Conservation (phyloP, 2,329 filamentous ascomycete species). For the Ceratocystiopsis minuta region DNA sequence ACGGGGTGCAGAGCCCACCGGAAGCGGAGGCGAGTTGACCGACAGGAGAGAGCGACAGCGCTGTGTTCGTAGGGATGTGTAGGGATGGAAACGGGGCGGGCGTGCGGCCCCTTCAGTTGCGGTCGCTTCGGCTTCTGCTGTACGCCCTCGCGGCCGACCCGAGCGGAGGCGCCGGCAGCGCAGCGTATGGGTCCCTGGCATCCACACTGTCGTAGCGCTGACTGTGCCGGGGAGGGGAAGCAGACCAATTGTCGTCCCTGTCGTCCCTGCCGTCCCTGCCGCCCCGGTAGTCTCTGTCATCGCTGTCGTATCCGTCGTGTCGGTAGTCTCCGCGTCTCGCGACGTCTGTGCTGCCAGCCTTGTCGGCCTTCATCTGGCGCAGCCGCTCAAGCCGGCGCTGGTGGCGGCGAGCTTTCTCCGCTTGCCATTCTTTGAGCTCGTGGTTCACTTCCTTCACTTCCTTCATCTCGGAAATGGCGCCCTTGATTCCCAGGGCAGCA, state of each 20-base stretch:
- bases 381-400: slow-evolving; percentile 24
- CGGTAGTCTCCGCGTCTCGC: slow-evolving; percentile 1
- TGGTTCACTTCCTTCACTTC: slow-evolving; percentile 32
- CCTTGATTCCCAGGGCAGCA: slow-evolving; percentile 38
- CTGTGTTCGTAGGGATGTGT: no score
- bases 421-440: slow-evolving; percentile 29
- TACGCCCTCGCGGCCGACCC: slow-evolving; percentile 19
- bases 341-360: no score
- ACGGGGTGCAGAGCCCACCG: no score
- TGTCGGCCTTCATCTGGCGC: neutral
- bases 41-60: no score
- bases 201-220: slow-evolving; percentile 26
- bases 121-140: slow-evolving; percentile 1
- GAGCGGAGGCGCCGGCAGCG: slow-evolving; percentile 24
- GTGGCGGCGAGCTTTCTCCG: slow-evolving; percentile 31
- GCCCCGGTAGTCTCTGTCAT: slow-evolving; percentile 10
- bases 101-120: neutral
- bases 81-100: no score
- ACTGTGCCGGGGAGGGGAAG: slow-evolving; percentile 8
- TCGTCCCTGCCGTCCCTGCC: slow-evolving; percentile 17
- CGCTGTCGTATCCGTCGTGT: slow-evolving; percentile 12
- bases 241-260: slow-evolving; percentile 10
- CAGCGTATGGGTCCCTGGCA: slow-evolving; percentile 23
- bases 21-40: no score
- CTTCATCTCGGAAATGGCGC: slow-evolving; percentile 37